Conservation (phyloP, 129 eudicot species). For the Artemisia argyi region DNA sequence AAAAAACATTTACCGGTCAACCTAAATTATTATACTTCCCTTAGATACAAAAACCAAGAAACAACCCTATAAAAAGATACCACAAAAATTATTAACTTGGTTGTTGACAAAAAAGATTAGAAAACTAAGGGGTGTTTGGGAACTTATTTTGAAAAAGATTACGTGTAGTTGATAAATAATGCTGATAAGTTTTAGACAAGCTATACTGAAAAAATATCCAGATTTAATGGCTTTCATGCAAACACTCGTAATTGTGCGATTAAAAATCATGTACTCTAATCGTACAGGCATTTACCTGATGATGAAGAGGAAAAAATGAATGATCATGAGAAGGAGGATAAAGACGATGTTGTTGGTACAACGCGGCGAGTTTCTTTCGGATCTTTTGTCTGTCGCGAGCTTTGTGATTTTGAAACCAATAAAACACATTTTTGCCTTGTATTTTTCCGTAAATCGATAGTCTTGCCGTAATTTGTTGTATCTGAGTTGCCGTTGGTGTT, state of each 20-base stretch:
- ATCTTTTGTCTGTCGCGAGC: conserved; percentile 90
- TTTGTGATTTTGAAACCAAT: conserved; percentile 96
- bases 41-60: too few species aligned
- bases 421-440: conserved; percentile 86
- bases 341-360: conserved; percentile 38
- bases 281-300: conserved; percentile 23
- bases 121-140: too few species aligned
- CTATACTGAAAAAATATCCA: too few species aligned
- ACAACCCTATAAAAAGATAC: too few species aligned
- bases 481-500: conserved; percentile 75
- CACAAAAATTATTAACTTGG: too few species aligned
- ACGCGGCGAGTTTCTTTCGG: conserved; percentile 45
- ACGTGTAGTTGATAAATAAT: too few species aligned
- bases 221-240: background rate
- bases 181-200: too few species aligned
- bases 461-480: conserved; percentile 73
- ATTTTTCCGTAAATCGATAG: conserved; percentile 67
- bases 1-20: too few species aligned
- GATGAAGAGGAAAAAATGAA: conserved; percentile 19
- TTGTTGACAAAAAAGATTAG: too few species aligned
- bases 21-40: too few species aligned
- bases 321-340: conserved; percentile 16
- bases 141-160: too few species aligned
- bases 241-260: background rate
- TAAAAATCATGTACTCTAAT: background rate